Base-by-base conservation (phyloP, 2,329 filamentous ascomycete species). In the Ophiostoma novo-ulmi region DNA sequence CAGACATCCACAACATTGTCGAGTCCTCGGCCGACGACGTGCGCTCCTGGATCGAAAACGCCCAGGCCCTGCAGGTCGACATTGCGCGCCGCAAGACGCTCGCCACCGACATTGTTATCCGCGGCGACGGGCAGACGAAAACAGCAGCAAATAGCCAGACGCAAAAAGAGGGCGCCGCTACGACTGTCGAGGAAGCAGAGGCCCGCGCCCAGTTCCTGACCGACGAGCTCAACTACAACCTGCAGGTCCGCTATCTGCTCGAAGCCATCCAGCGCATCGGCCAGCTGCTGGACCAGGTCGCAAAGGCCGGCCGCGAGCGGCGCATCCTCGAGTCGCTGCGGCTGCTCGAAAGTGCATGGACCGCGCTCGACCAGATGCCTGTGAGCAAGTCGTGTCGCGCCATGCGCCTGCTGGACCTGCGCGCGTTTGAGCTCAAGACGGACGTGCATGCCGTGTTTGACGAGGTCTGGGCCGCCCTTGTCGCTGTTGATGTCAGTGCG, bases 1-100 rank as follows among this genome's bases (percentile, higher is more conserved):
- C 83, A 72, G 89, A 96, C 75, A 90, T 98, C 71, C 90, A 89
- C 74, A 79, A 82, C 31, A 87, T 95, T 73, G 96, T 94, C 79
- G 87, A 88, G 77, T 88, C 93, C 74, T 91, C 89, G 22, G 91
- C 89, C 71, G 87, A 89, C 55, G 91, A 96, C 76, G 90, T 97
- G 68, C 91, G 93, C 77, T 87, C 89, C 69, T 98, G 94, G 94
- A 91, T 96, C 71, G 82, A 85, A 69, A 92, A 95, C 78, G 93
- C 94, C 67, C 92, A 92, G 79, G 88, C 89, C 69, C 86, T 97
- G 8, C 92, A 97, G 78, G 87, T 89, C 73, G 94, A 97, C 77
- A 94, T 97, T 74, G 88, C 92, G 76, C 87, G 88, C 66, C 94
- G 93, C 35, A 90, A 92, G 76, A 85, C 87, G 20, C 89, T 93